Evolutionary conservation across 73 alveolate genomes (phyloP).

Genomic region (Symbiodinium pilosum): DNA sequence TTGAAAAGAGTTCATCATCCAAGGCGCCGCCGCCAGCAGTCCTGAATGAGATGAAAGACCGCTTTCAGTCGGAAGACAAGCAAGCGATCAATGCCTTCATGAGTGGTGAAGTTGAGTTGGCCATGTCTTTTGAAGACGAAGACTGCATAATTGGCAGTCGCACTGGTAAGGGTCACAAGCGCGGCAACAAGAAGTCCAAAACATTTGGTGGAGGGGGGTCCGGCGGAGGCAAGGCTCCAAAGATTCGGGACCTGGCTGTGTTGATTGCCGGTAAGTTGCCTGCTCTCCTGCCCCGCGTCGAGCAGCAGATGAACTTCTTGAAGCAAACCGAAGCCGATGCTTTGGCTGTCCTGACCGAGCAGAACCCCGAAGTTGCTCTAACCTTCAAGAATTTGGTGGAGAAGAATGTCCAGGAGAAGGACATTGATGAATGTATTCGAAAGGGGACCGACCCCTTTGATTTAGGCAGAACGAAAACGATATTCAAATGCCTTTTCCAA

Average conservation of each 20-base stretch:
- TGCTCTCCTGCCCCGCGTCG: not conserved
- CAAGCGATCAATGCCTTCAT: not conserved
- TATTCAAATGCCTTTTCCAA: not conserved
- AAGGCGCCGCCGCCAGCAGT: not conserved
- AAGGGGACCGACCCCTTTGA: not conserved
- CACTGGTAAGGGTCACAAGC: not conserved
- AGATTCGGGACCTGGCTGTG: not conserved
- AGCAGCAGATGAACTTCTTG: not conserved
- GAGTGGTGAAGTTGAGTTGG: not conserved
- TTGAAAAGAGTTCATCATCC: not conserved
- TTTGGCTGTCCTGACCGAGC: not conserved
- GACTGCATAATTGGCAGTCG: not conserved
- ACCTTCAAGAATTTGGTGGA: not conserved
- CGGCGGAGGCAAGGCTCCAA: not conserved
- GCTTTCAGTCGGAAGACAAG: not conserved
- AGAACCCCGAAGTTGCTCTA: not conserved
- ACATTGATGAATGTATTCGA: not conserved
- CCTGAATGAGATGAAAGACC: not conserved
- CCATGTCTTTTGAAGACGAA: not conserved
- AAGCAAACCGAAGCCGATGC: not conserved
- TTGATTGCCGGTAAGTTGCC: not conserved
- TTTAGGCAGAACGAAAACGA: not conserved
- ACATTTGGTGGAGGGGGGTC: not conserved
- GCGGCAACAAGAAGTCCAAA: not conserved
- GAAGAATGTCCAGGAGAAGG: not conserved